Evolutionary conservation across 2,329 filamentous ascomycete genomes (phyloP).

Genomic region (Madurella fahalii): DNA sequence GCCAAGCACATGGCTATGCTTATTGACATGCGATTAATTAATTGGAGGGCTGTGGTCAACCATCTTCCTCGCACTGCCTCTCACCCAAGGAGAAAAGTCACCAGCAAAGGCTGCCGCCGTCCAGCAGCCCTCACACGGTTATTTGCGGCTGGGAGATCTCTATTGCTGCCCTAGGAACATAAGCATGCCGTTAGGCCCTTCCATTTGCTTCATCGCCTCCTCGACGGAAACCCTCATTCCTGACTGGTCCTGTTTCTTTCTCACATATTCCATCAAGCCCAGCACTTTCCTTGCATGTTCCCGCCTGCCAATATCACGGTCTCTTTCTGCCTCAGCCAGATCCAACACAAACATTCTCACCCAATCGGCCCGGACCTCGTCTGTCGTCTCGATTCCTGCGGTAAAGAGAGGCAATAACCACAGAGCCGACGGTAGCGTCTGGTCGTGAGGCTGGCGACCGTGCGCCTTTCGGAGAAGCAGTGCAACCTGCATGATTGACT

Average conservation of each 20-base stretch:
- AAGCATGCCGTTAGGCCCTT: conserved; percentile 4
- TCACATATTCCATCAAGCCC: conserved; percentile 9
- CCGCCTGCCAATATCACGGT: not conserved
- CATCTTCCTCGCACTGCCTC: too few relatives aligned
- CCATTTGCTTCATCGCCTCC: conserved; percentile 2
- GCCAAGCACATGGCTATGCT: not conserved
- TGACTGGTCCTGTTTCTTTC: conserved; percentile 8
- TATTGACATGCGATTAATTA: not conserved
- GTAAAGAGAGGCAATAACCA: conserved; percentile 25
- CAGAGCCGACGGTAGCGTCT: conserved; percentile 4
- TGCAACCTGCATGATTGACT: conserved; percentile 15
- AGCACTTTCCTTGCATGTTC: conserved; percentile 1
- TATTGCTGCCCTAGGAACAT: not conserved
- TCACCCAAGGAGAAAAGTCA: too few relatives aligned
- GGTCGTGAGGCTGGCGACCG: not conserved
- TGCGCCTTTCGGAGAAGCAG: conserved; percentile 8
- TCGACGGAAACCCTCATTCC: conserved; percentile 4
- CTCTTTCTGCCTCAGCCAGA: conserved; percentile 1
- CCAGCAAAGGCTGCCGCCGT: too few relatives aligned
- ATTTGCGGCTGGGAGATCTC: not conserved
- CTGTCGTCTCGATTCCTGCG: conserved; percentile 24
- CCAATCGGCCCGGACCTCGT: conserved; percentile 25
- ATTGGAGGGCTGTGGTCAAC: not conserved
- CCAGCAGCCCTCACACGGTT: too few relatives aligned
- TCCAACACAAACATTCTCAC: conserved; percentile 10